Percentiles rank a stretch among this genome's conserved stretches.
These are phyloP conservation scores for Suhomyces kilbournensis DNA, from an alignment of 805 yeast genomes.

Conservation along the genomic window DNA sequence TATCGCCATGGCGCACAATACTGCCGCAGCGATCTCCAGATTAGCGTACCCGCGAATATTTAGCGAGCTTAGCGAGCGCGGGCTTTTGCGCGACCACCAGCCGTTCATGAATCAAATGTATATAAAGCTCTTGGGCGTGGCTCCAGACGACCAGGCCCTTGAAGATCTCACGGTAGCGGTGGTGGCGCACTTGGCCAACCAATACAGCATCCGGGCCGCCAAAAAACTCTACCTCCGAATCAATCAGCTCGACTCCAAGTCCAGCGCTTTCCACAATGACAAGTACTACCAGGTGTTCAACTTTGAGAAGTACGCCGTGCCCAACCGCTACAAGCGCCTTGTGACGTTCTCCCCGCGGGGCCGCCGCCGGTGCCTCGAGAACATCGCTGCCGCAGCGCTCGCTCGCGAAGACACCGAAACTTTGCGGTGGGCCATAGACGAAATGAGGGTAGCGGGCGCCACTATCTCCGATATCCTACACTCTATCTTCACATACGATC, in stretches of 20 bases:
- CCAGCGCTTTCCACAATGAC: not conserved
- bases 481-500: not conserved
- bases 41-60: constrained; percentile 24
- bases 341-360: constrained; percentile 13
- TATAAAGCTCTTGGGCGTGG: constrained; percentile 10
- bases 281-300: constrained; percentile 8
- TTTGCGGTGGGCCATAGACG: constrained; percentile 30
- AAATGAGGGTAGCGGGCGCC: constrained; percentile 28
- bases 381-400: constrained; percentile 22
- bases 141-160: constrained; percentile 12
- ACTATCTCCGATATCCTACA: constrained; percentile 14
- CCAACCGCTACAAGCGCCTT: constrained; percentile 15
- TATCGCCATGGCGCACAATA: constrained; percentile 18
- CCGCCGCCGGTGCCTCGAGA: constrained; percentile 17
- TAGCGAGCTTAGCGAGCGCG: constrained; percentile 4
- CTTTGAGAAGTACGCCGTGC: constrained; percentile 18
- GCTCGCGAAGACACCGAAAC: constrained; percentile 19
- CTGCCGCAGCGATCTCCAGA: constrained; percentile 21
- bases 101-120: constrained; percentile 11
- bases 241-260: constrained; percentile 6
- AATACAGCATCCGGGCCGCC: constrained; percentile 19
- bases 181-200: constrained; percentile 14
- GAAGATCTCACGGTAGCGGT: constrained; percentile 16
- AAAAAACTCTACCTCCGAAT: constrained; percentile 15
- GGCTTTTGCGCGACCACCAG: not conserved